Conservation (phyloP, 805 yeast genomes). For the Maudiozyma bulderi region DNA sequence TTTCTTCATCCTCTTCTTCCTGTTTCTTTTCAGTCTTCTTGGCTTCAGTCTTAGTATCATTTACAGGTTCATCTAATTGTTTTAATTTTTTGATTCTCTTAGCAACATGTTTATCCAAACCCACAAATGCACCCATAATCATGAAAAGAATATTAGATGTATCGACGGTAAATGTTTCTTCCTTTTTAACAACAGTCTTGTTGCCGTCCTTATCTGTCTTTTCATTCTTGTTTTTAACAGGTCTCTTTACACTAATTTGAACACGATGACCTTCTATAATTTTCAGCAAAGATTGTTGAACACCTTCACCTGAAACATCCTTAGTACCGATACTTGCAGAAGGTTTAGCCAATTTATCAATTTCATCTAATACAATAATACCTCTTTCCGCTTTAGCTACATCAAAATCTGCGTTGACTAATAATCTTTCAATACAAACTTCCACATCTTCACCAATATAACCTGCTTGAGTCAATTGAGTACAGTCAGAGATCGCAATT, state of each 20-base stretch:
- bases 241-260: constrained; percentile 38
- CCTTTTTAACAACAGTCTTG: constrained; percentile 27
- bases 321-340: constrained; percentile 38
- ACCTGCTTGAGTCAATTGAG: constrained; percentile 55
- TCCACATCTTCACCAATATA: constrained; percentile 60
- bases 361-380: constrained; percentile 50
- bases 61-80: constrained; percentile 9
- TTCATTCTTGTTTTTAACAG: constrained; percentile 23
- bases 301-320: constrained; percentile 59
- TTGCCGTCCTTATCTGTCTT: constrained; percentile 23
- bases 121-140: constrained; percentile 55
- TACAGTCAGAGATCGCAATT: constrained; percentile 50
- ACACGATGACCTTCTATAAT: constrained; percentile 49
- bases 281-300: constrained; percentile 50
- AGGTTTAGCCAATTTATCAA: constrained; percentile 48
- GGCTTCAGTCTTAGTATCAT: neutral
- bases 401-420: constrained; percentile 42
- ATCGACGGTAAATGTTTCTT: constrained; percentile 40
- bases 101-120: constrained; percentile 41
- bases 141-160: constrained; percentile 49
- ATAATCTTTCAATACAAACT: constrained; percentile 42
- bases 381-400: constrained; percentile 46
- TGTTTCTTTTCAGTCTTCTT: neutral
- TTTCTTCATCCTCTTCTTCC: constrained; percentile 5
- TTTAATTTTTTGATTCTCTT: constrained; percentile 29